Conservation (phyloP, 306 rosid genomes). For the Purshia tridentata region DNA sequence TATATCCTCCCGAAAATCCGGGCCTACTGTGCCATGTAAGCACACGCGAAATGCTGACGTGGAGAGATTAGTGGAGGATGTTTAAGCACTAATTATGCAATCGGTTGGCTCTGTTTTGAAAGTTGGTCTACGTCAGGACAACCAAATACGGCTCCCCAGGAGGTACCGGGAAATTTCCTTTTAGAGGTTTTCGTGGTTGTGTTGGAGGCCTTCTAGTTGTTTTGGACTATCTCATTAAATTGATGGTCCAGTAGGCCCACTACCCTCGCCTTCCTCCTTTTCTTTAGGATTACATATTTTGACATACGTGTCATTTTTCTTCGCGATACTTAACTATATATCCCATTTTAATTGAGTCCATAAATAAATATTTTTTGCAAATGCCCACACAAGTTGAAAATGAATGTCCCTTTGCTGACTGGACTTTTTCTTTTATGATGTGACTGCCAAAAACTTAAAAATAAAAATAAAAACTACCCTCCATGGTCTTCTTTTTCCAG, state of each 20-base stretch:
- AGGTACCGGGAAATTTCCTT: slow-evolving; percentile 1
- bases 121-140: background rate
- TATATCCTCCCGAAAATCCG: slow-evolving; percentile 27
- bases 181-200: background rate
- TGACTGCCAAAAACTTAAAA: no score
- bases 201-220: background rate
- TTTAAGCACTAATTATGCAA: background rate
- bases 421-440: no score
- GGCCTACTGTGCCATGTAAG: slow-evolving; percentile 16
- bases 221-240: background rate
- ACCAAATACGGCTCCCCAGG: background rate
- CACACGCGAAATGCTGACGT: slow-evolving; percentile 9
- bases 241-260: background rate
- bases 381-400: no score
- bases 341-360: no score
- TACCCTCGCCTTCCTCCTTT: no score
- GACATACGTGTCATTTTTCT: no score
- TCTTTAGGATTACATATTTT: no score
- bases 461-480: no score
- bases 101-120: background rate
- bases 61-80: slow-evolving; percentile 18
- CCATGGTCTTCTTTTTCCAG: no score
- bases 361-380: no score
- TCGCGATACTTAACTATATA: no score
- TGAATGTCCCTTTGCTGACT: no score